These are phyloP conservation scores for Setaria viridis DNA, from an alignment of 202 grass and related monocot genomes.

Conservation along the genomic window DNA sequence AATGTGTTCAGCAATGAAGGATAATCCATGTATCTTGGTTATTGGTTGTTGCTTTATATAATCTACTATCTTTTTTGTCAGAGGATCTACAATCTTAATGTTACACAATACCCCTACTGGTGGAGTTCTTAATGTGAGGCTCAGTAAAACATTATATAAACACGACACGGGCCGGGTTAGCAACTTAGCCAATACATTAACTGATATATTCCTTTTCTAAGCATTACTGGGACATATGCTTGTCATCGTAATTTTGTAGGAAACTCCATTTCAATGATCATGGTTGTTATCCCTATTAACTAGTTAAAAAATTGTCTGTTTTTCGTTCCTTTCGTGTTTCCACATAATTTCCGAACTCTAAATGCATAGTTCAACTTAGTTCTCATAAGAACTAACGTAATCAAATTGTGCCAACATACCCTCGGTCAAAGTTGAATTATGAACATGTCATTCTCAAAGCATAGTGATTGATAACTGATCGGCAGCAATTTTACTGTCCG, in stretches of 20 bases:
- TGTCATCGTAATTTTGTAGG: not conserved
- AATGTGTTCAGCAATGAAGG: not conserved
- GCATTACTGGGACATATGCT: not conserved
- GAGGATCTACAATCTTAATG: not conserved
- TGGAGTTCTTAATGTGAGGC: not conserved
- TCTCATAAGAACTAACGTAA: not conserved
- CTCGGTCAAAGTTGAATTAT: conserved; percentile 9
- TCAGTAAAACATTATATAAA: not conserved
- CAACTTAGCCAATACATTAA: not conserved
- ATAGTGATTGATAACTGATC: not conserved
- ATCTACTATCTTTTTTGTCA: not conserved
- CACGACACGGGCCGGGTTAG: too few species aligned
- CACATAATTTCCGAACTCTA: not conserved
- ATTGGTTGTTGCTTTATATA: not conserved
- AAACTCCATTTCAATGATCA: not conserved
- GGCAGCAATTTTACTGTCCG: not conserved
- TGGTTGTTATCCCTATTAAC: too few species aligned
- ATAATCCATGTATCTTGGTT: not conserved
- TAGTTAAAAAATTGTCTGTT: not conserved
- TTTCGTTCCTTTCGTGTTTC: not conserved
- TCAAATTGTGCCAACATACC: not conserved
- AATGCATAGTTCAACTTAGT: not conserved
- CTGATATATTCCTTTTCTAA: not conserved
- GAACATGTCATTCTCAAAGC: not conserved
- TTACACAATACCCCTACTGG: not conserved